Percentiles rank a stretch among this genome's conserved stretches.
These are phyloP conservation scores for Cryptococcus jaspeensis DNA, from an alignment of 1,284 basidiomycete genomes.

Conservation along the genomic window DNA sequence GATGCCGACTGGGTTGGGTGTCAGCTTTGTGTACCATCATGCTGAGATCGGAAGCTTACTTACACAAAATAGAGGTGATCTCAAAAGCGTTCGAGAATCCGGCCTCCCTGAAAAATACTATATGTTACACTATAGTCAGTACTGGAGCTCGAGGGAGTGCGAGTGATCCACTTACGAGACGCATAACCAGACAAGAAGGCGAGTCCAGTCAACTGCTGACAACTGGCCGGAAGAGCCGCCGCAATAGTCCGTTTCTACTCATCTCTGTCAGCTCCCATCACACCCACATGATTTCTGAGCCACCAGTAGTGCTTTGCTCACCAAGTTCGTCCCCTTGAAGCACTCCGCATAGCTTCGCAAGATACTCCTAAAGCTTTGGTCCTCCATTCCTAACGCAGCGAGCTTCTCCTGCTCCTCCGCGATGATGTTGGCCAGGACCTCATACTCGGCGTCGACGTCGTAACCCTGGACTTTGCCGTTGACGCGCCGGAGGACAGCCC, in stretches of 20 bases:
- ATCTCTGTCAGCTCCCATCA: neutral
- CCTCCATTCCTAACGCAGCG: slow-evolving; percentile 9
- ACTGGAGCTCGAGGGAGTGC: neutral
- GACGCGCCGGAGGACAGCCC: slow-evolving; percentile 13
- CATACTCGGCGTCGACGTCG: slow-evolving; percentile 23
- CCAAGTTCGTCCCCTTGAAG: slow-evolving; percentile 17
- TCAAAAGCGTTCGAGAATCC: slow-evolving; percentile 25
- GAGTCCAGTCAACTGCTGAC: slow-evolving; percentile 25
- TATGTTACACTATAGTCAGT: neutral
- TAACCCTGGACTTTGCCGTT: slow-evolving; percentile 22
- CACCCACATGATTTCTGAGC: neutral
- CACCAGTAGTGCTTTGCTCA: neutral
- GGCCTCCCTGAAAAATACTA: slow-evolving; percentile 24
- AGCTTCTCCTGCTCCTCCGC: slow-evolving; percentile 14
- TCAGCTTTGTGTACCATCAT: too few species aligned
- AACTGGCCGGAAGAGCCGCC: slow-evolving; percentile 13
- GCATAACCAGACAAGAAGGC: slow-evolving; percentile 21
- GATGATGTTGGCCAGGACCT: slow-evolving; percentile 22
- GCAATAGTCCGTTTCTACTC: slow-evolving; percentile 17
- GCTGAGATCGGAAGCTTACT: neutral
- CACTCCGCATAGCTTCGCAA: slow-evolving; percentile 14
- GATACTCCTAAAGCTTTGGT: slow-evolving; percentile 10
- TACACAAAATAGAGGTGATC: slow-evolving; percentile 21
- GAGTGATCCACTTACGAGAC: slow-evolving; percentile 5
- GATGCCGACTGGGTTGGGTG: slow-evolving; percentile 11